Percentiles rank a stretch among this genome's conserved stretches.
These are phyloP conservation scores for Fraxinus latifolia DNA, from an alignment of 305 asterid species.

Conservation along the genomic window DNA sequence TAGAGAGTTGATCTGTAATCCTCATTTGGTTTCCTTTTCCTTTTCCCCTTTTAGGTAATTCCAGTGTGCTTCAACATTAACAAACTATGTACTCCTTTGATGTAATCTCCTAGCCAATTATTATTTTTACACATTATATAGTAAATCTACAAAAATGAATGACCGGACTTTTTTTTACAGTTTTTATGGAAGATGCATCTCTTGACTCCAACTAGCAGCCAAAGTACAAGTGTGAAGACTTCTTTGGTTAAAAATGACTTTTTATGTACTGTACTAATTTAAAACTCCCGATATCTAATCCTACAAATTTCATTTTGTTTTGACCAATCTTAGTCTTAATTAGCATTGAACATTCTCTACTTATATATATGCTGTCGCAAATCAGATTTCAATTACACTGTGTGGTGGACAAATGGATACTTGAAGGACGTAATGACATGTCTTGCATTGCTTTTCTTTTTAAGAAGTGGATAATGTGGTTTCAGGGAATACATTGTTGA, in stretches of 20 bases:
- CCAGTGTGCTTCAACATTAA: background rate
- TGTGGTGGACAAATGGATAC: constrained; percentile 12
- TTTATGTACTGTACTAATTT: background rate
- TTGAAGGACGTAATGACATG: constrained; percentile 16
- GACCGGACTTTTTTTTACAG: background rate
- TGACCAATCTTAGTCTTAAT: constrained; percentile 4
- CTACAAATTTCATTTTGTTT: constrained; percentile 5
- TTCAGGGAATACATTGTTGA: constrained; percentile 93
- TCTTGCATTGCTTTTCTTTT: constrained; percentile 10
- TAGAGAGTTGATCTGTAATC: constrained; percentile 6
- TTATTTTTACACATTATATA: background rate
- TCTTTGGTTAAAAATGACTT: constrained; percentile 9
- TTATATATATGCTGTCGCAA: constrained; percentile 3
- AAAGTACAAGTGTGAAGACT: background rate
- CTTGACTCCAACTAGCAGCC: constrained; percentile 20
- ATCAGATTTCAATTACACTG: constrained; percentile 13
- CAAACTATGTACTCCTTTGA: constrained; percentile 4
- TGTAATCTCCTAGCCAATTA: background rate
- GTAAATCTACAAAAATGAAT: background rate
- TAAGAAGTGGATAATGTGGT: constrained; percentile 30
- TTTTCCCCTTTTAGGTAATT: constrained; percentile 8
- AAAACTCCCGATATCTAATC: background rate
- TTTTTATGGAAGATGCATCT: constrained; percentile 21
- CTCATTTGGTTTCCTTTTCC: background rate
- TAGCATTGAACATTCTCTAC: constrained; percentile 5